A percentile compares a stretch with the other conserved stretches of the same genome.
Evolutionary conservation across 176 grass and related monocot species (phyloP).

Genomic region (Leersia perrieri): DNA sequence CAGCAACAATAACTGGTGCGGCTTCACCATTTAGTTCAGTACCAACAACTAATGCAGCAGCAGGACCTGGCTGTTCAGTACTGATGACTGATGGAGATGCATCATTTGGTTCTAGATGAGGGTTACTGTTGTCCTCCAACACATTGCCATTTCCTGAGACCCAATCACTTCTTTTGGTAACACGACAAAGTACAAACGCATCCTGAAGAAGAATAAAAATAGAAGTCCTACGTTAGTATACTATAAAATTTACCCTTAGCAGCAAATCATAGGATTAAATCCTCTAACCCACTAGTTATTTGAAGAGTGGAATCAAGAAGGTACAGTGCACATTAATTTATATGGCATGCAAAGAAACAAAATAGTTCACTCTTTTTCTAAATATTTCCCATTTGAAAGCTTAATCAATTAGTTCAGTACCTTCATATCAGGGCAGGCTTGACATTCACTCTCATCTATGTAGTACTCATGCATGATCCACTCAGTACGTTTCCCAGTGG

Average conservation of each 20-base stretch:
- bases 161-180: conserved; percentile 75
- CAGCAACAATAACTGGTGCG: conserved; percentile 22
- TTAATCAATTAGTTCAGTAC: conserved; percentile 34
- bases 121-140: conserved; percentile 12
- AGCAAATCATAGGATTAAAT: background rate
- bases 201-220: conserved; percentile 52
- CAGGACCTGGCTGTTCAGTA: conserved; percentile 32
- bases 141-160: conserved; percentile 37
- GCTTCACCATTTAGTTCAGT: background rate
- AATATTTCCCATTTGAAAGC: conserved; percentile 6
- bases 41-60: conserved; percentile 4
- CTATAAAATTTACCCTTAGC: background rate
- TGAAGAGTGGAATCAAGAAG: background rate
- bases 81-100: conserved; percentile 23
- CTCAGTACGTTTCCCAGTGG: conserved; percentile 64
- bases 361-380: background rate
- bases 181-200: conserved; percentile 84
- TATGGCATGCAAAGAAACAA: conserved; percentile 2
- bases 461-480: conserved; percentile 99
- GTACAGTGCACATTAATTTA: conserved; percentile 2
- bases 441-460: conserved; percentile 68
- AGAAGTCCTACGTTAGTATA: conserved; percentile 6
- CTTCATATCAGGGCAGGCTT: conserved; percentile 58
- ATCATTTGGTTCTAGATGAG: conserved; percentile 31
- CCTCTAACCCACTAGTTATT: background rate